A percentile compares a stretch with the other conserved stretches of the same genome.
Conservation (phyloP, 2,329 filamentous ascomycete species). For the Sclerotinia minor region DNA sequence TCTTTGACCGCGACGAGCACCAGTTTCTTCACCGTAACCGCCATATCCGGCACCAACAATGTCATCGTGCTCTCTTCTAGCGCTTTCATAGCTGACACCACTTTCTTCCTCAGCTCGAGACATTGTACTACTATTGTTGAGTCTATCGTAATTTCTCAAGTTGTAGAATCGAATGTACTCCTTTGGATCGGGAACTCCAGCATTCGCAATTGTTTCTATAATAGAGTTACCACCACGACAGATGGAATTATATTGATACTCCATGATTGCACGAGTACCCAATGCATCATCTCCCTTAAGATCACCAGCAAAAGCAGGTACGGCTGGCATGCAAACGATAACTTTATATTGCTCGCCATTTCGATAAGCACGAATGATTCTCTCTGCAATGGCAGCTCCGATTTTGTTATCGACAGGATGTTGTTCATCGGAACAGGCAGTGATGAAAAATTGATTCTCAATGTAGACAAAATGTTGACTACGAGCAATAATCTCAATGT, state of each 20-base stretch:
- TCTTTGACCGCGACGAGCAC: constrained; percentile 41
- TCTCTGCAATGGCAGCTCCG: constrained; percentile 74
- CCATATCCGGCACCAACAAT: constrained; percentile 51
- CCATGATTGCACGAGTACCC: constrained; percentile 82
- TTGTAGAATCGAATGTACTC: constrained; percentile 85
- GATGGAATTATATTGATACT: constrained; percentile 81
- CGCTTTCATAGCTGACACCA: constrained; percentile 68
- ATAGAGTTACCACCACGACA: constrained; percentile 76
- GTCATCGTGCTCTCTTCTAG: constrained; percentile 63
- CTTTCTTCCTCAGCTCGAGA: constrained; percentile 58
- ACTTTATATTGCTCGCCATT: constrained; percentile 69
- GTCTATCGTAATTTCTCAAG: constrained; percentile 78
- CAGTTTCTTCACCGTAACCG: constrained; percentile 43
- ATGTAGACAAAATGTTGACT: constrained; percentile 76
- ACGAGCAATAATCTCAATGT: constrained; percentile 68
- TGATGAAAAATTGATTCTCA: constrained; percentile 87
- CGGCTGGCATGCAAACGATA: constrained; percentile 74
- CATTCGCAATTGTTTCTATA: constrained; percentile 65
- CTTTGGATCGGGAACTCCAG: constrained; percentile 65
- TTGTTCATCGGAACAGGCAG: constrained; percentile 69
- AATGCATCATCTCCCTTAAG: constrained; percentile 70
- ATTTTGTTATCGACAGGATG: constrained; percentile 75
- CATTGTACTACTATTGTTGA: constrained; percentile 69
- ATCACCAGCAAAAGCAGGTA: constrained; percentile 82
- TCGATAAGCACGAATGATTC: constrained; percentile 69